Conservation (phyloP, 345 rosid species). For the Clarkia xantiana region DNA sequence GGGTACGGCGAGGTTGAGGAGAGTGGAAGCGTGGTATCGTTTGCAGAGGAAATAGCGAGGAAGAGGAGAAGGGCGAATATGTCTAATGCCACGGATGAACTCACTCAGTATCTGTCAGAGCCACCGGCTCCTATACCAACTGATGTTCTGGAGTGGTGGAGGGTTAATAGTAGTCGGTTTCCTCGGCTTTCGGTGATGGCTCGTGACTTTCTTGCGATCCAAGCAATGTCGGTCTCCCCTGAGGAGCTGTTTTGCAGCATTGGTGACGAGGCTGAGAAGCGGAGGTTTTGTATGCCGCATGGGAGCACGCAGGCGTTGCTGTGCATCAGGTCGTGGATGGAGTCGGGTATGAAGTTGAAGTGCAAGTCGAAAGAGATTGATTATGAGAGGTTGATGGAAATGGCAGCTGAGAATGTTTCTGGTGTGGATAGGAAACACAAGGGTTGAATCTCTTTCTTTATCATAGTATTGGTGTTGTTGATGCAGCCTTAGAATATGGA, state of each 20-base stretch:
- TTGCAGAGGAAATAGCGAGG: conserved; percentile 83
- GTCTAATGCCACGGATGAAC: conserved; percentile 61
- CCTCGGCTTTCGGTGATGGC: conserved; percentile 81
- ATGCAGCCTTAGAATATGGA: too few species aligned
- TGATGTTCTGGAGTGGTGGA: conserved; percentile 94
- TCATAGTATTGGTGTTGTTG: too few species aligned
- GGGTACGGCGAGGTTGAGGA: conserved; percentile 67
- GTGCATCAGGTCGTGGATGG: conserved; percentile 79
- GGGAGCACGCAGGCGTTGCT: conserved; percentile 52
- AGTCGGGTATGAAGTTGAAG: conserved; percentile 61
- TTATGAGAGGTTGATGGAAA: conserved; percentile 68
- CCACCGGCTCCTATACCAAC: conserved; percentile 74
- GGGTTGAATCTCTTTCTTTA: conserved; percentile 7
- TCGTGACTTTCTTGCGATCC: conserved; percentile 68
- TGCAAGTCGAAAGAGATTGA: conserved; percentile 63
- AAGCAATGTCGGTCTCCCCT: conserved; percentile 67
- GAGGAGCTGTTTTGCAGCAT: conserved; percentile 61
- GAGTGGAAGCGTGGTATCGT: conserved; percentile 64
- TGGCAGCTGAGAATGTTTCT: conserved; percentile 30
- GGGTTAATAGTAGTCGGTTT: conserved; percentile 67
- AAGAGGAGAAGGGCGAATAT: conserved; percentile 78
- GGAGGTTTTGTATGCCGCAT: conserved; percentile 58
- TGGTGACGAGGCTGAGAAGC: conserved; percentile 67
- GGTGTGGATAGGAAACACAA: conserved; percentile 45
- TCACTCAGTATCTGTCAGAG: conserved; percentile 81